Percentiles rank a stretch among this genome's conserved stretches.
Conservation (phyloP, 176 grass and related monocot genomes). For the Rhynchospora pubera region DNA sequence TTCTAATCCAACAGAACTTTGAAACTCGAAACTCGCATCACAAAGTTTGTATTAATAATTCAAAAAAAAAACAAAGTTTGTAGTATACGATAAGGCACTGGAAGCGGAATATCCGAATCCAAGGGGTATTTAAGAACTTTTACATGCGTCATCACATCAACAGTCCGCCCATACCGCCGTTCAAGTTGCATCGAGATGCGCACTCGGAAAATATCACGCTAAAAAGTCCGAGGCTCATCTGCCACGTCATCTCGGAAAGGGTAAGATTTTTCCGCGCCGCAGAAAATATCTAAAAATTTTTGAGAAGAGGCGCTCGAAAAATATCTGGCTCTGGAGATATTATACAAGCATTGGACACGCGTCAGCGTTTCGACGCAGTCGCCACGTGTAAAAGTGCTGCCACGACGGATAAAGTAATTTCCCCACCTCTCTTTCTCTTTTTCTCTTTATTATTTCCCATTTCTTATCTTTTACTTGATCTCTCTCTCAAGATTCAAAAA, state of each 20-base stretch:
- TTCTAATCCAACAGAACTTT: background rate
- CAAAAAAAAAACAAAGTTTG: no score
- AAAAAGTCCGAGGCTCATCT: background rate
- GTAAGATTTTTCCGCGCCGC: slow-evolving; percentile 10
- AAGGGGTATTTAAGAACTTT: background rate
- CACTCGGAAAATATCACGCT: background rate
- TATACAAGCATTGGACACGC: slow-evolving; percentile 13
- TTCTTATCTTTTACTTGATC: background rate
- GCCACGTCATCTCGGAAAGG: background rate
- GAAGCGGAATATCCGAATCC: background rate
- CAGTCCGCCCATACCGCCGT: background rate
- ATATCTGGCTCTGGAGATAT: slow-evolving; percentile 25
- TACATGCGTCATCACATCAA: background rate
- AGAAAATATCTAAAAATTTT: slow-evolving; percentile 14
- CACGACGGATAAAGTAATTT: slow-evolving; percentile 47
- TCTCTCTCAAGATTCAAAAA: background rate
- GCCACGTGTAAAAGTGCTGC: slow-evolving; percentile 70
- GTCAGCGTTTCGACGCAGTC: background rate
- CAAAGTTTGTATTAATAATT: no score
- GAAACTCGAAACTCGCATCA: no score
- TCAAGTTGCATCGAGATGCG: background rate
- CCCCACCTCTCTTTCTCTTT: background rate
- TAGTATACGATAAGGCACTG: background rate
- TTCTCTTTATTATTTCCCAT: background rate
- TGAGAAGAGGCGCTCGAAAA: background rate